Evolutionary conservation across 2,329 filamentous ascomycete species (phyloP).

Genomic region (Fusarium miscanthi): DNA sequence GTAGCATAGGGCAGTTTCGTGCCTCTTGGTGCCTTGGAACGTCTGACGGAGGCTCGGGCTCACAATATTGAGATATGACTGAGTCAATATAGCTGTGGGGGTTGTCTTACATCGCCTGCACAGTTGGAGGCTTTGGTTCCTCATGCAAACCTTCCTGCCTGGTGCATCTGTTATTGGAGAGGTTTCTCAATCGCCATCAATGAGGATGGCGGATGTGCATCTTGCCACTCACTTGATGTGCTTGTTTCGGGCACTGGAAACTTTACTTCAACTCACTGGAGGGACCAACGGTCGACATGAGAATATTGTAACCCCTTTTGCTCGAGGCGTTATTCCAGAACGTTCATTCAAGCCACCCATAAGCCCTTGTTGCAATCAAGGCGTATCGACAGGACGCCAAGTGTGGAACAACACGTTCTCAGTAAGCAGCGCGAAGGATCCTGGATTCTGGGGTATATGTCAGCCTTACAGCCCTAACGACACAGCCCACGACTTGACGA

Average conservation of each 20-base stretch:
- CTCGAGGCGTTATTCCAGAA: conserved; percentile 22
- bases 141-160: neutral
- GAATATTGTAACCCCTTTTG: neutral
- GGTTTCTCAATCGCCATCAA: neutral
- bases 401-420: conserved; percentile 15
- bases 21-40: conserved; percentile 6
- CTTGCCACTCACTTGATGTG: neutral
- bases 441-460: conserved; percentile 40
- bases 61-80: conserved; percentile 14
- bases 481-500: conserved; percentile 15
- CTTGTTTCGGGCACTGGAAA: neutral
- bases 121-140: neutral
- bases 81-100: conserved; percentile 21
- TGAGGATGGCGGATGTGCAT: neutral
- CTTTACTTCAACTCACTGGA: neutral
- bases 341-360: neutral
- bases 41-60: conserved; percentile 13
- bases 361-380: neutral
- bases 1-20: neutral
- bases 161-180: neutral
- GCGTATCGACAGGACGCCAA: conserved; percentile 1
- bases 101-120: conserved; percentile 26
- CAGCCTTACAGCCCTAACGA: conserved; percentile 46
- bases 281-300: neutral
- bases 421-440: conserved; percentile 35